Percentiles rank a stretch among this genome's conserved stretches.
Conservation (phyloP, 768 basidiomycete species). For the Flagelloscypha sp. region DNA sequence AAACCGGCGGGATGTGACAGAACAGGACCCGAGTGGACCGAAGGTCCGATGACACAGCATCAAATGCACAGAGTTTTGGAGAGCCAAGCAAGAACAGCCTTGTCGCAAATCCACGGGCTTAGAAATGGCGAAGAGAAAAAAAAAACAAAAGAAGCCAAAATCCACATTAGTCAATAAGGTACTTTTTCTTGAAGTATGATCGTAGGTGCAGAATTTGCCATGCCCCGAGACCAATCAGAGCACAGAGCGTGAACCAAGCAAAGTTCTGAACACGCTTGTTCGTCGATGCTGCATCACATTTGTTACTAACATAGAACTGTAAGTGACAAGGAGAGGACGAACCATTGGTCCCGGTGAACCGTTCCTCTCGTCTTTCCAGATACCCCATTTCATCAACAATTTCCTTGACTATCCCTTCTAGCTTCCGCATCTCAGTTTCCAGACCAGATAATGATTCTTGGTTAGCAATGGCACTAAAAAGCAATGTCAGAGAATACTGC, state of each 20-base stretch:
- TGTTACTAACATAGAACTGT: slow-evolving; percentile 3
- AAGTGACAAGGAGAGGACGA: slow-evolving; percentile 21
- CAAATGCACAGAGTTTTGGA: too few relatives aligned
- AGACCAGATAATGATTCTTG: slow-evolving; percentile 93
- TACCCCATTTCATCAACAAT: slow-evolving; percentile 90
- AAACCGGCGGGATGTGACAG: too few relatives aligned
- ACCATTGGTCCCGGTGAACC: slow-evolving; percentile 87
- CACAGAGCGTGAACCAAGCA: slow-evolving; percentile 78
- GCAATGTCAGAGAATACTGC: slow-evolving; percentile 5
- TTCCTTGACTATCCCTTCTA: slow-evolving; percentile 92
- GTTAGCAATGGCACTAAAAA: slow-evolving; percentile 91
- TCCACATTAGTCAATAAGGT: slow-evolving; percentile 85
- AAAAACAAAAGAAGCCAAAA: too few relatives aligned
- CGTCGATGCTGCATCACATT: slow-evolving; percentile 78
- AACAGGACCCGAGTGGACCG: too few relatives aligned
- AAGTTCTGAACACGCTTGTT: slow-evolving; percentile 88
- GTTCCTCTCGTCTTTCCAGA: slow-evolving; percentile 82
- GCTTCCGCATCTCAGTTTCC: slow-evolving; percentile 97
- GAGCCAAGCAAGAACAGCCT: too few relatives aligned
- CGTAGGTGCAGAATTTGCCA: slow-evolving; percentile 97
- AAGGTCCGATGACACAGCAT: too few relatives aligned
- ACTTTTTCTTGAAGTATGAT: slow-evolving; percentile 93
- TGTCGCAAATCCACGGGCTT: too few relatives aligned
- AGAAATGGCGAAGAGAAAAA: too few relatives aligned
- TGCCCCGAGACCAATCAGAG: slow-evolving; percentile 70